Evolutionary conservation across 2,329 filamentous ascomycete genomes (phyloP), one percentile per base, ranked within the genome.

Genomic region (Fusarium nelsonii): DNA sequence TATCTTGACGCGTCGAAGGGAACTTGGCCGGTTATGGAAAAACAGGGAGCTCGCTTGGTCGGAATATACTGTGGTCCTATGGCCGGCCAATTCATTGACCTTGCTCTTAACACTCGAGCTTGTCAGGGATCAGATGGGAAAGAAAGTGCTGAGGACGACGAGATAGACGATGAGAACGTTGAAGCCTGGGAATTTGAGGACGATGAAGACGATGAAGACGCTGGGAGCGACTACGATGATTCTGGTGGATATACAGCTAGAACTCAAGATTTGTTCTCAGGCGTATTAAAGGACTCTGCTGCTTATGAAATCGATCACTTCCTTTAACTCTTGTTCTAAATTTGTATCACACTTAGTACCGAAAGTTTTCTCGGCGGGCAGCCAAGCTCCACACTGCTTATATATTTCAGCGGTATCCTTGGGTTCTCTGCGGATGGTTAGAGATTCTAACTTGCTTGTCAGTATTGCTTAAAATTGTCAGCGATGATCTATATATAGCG

Each of bases 321-420:
- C 26, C 49, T 52, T 40, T 1, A 52, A 52, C 49, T 52, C 1
- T 52, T 52, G 5, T 52, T 52, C 10, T 3, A 52, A 14, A 26
- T 52, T 8, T 52, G 4, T 39, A 10, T 51, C 3, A 51, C 8
- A 6, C 34, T 51, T 0, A 51, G 48, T 30, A 51, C 48, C 26
- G 12, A 51, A 51, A 2, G 8, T 23, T 51, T 15, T 51, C 16
- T 51, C 12, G 2, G 11, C 8, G 3, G 34, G 11, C 8, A 51
- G 14, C 34, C 12, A 51, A 51, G 48, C 36, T 51, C 48, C 9
- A 40, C 8, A 40, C 36, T 51, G 26, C 48, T 51, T 16, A 51
- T 51, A 32, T 51, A 51, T 51, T 51, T 51, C 12, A 51, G 48
- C 26, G n/a, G 48, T 11, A 40, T 39, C 23, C 48, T 51, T 51